phyloP scores from a whole-genome alignment of 2,329 filamentous ascomycete genomes.

The Pezicula radicicola region DNA sequence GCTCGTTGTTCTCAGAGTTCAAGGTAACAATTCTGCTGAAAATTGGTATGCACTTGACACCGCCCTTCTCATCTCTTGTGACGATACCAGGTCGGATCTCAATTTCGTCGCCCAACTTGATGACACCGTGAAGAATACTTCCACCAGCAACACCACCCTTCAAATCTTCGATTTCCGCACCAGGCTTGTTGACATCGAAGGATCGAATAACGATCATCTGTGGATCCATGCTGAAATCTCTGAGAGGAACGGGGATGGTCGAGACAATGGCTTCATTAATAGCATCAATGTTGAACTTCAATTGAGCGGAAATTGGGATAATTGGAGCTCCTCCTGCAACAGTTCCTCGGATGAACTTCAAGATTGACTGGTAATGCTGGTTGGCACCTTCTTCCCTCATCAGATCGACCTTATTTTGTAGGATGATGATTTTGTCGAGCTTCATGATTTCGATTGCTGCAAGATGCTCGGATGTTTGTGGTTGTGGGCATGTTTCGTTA shows the following conservation, averaged over 20 bases:
- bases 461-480: slow-evolving; percentile 97
- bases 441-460: slow-evolving; percentile 99
- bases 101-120: slow-evolving; percentile 97
- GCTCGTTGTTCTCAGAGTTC: slow-evolving; percentile 96
- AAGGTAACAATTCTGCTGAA: slow-evolving; percentile 93
- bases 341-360: slow-evolving; percentile 97
- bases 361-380: slow-evolving; percentile 93
- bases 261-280: slow-evolving; percentile 95
- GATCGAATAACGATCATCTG: slow-evolving; percentile 99
- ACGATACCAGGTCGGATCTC: slow-evolving; percentile 99
- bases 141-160: slow-evolving; percentile 99
- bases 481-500: slow-evolving; percentile 97
- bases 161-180: slow-evolving; percentile 96
- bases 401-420: slow-evolving; percentile 99
- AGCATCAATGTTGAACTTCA: slow-evolving; percentile 99
- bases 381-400: slow-evolving; percentile 95
- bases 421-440: slow-evolving; percentile 97
- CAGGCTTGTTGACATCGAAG: slow-evolving; percentile 99
- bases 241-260: slow-evolving; percentile 85
- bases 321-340: slow-evolving; percentile 93
- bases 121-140: slow-evolving; percentile 90
- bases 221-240: slow-evolving; percentile 88
- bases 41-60: slow-evolving; percentile 95
- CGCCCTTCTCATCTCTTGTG: slow-evolving; percentile 87
- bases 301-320: slow-evolving; percentile 94